Conservation (phyloP, 2,329 filamentous ascomycete species). For the Tolypocladium nubicola region DNA sequence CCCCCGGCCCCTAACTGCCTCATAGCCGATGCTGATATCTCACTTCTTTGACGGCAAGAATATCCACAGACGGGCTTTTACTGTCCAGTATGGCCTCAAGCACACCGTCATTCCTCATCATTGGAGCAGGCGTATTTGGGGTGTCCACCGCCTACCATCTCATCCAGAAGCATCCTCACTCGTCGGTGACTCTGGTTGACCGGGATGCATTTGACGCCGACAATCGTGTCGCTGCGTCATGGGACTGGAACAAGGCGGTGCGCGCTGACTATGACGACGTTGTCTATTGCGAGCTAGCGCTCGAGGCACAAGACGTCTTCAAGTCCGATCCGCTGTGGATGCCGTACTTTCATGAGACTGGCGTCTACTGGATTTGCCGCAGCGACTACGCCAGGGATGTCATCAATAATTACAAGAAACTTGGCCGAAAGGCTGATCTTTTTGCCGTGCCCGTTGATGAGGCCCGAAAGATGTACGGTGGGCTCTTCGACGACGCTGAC, state of each 20-base stretch:
- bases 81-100: conserved; percentile 10
- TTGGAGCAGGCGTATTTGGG: conserved; percentile 57
- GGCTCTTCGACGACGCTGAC: conserved; percentile 49
- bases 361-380: conserved; percentile 46
- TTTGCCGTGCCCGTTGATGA: conserved; percentile 34
- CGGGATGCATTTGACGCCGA: conserved; percentile 39
- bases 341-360: conserved; percentile 47
- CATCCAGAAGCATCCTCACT: conserved; percentile 36
- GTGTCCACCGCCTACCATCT: conserved; percentile 56
- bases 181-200: conserved; percentile 47
- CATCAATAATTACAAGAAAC: conserved; percentile 38
- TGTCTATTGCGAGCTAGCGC: conserved; percentile 51
- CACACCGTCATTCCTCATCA: conserved; percentile 38
- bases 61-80: not conserved
- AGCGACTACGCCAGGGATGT: conserved; percentile 40
- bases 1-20: no score
- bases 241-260: conserved; percentile 65
- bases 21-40: not conserved
- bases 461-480: conserved; percentile 40
- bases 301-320: conserved; percentile 57
- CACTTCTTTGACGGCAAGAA: not conserved
- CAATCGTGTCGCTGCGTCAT: conserved; percentile 48
- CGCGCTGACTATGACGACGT: conserved; percentile 58
- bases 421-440: conserved; percentile 28
- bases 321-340: conserved; percentile 44